phyloP scores from a whole-genome alignment of 805 yeast species.

The Metschnikowia corniflorae region DNA sequence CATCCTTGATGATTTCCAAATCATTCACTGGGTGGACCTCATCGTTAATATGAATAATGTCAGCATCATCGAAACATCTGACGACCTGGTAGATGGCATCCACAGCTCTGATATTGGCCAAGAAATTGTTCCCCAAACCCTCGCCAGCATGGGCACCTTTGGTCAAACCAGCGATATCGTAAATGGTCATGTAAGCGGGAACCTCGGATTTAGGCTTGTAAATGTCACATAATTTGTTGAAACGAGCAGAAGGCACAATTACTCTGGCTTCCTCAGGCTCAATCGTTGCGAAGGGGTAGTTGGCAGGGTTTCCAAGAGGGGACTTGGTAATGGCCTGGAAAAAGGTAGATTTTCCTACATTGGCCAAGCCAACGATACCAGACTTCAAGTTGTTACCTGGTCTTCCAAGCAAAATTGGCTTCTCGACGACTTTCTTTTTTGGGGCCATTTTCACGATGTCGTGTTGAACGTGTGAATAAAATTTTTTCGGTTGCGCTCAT shows the following conservation, averaged over 20 bases:
- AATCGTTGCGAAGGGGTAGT: conserved; percentile 71
- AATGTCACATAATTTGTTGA: conserved; percentile 34
- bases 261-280: conserved; percentile 58
- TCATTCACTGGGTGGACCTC: conserved; percentile 85
- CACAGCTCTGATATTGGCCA: conserved; percentile 64
- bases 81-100: conserved; percentile 72
- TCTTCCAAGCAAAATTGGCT: conserved; percentile 62
- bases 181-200: conserved; percentile 25
- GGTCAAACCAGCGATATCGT: conserved; percentile 48
- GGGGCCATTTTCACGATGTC: conserved; percentile 58
- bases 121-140: conserved; percentile 72
- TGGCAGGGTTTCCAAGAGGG: conserved; percentile 31
- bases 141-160: conserved; percentile 57
- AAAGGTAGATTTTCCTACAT: conserved; percentile 22
- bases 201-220: conserved; percentile 41
- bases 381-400: conserved; percentile 36
- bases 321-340: conserved; percentile 24
- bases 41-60: conserved; percentile 94
- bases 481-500: conserved; percentile 17
- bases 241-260: conserved; percentile 23
- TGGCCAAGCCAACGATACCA: conserved; percentile 41
- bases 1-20: conserved; percentile 85
- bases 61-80: conserved; percentile 81
- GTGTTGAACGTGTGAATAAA: conserved; percentile 4
- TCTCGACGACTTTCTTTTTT: conserved; percentile 60